phyloP scores from a whole-genome alignment of 495 filamentous ascomycete genomes.

The Tuber magnatum region DNA sequence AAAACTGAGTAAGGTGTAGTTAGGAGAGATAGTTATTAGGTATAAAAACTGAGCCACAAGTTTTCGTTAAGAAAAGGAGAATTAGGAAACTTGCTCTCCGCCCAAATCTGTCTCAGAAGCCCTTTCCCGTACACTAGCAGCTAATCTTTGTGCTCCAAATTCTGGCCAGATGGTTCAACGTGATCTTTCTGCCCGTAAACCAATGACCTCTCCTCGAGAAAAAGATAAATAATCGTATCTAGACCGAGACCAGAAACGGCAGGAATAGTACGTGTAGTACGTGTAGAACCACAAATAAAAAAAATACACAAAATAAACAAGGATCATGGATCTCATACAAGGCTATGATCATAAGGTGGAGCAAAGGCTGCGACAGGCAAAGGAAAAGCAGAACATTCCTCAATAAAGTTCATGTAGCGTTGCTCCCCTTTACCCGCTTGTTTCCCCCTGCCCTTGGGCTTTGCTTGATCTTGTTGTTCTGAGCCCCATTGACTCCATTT shows the following conservation, averaged over 20 bases:
- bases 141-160: conserved; percentile 32
- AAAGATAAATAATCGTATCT: background rate
- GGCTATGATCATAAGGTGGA: conserved; percentile 3
- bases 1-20: conserved; percentile 15
- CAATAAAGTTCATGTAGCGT: conserved; percentile 30
- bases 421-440: conserved; percentile 38
- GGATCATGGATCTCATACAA: conserved; percentile 14
- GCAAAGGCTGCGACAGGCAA: background rate
- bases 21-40: conserved; percentile 19
- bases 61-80: conserved; percentile 17
- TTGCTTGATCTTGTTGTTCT: conserved; percentile 37
- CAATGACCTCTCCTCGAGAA: background rate
- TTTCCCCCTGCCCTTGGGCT: conserved; percentile 33
- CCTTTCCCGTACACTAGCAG: conserved; percentile 32
- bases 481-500: conserved; percentile 31
- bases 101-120: conserved; percentile 32
- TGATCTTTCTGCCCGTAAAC: conserved; percentile 9
- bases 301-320: conserved; percentile 30
- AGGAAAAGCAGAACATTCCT: background rate
- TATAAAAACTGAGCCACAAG: conserved; percentile 20
- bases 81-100: conserved; percentile 34
- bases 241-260: conserved; percentile 3
- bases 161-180: conserved; percentile 9
- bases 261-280: conserved; percentile 24
- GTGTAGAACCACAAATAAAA: conserved; percentile 24